These are phyloP conservation scores for Suillus americanus DNA, from an alignment of 768 basidiomycete species.

Conservation along the genomic window DNA sequence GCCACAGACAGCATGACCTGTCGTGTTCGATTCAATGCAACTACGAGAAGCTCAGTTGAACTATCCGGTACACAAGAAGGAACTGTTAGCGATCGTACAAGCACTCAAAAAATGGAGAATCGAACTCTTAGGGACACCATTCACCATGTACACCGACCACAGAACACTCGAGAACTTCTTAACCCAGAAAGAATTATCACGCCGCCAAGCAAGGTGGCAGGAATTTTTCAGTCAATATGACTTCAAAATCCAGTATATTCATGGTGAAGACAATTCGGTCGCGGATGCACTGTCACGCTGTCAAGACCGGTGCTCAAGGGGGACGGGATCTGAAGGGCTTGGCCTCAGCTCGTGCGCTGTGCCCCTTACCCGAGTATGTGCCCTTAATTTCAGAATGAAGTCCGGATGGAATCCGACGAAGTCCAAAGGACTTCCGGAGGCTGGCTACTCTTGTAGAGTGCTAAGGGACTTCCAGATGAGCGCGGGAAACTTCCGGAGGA, in stretches of 20 bases:
- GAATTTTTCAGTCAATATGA: conserved; percentile 42
- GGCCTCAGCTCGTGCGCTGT: too few species aligned
- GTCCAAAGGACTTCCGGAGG: too few species aligned
- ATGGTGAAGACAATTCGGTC: not conserved
- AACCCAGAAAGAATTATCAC: conserved; percentile 32
- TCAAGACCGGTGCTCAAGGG: too few species aligned
- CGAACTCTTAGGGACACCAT: not conserved
- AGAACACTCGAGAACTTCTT: conserved; percentile 25
- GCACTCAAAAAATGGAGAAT: conserved; percentile 12
- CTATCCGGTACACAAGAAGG: conserved; percentile 40
- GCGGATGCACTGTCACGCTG: too few species aligned
- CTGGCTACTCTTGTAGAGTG: too few species aligned
- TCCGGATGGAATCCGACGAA: too few species aligned
- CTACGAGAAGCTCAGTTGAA: conserved; percentile 21
- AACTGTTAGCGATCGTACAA: conserved; percentile 36
- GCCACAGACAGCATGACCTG: conserved; percentile 3
- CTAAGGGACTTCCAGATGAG: too few species aligned
- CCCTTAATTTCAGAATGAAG: too few species aligned
- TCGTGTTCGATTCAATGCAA: conserved; percentile 9
- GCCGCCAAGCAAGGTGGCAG: conserved; percentile 38
- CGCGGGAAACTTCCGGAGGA: too few species aligned
- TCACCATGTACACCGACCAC: conserved; percentile 30
- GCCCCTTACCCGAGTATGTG: too few species aligned
- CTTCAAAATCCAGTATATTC: conserved; percentile 35
- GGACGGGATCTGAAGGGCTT: too few species aligned